Evolutionary conservation across 2,329 filamentous ascomycete species (phyloP), one percentile per base, ranked within the genome.

Genomic region (Passalora sequoiae): DNA sequence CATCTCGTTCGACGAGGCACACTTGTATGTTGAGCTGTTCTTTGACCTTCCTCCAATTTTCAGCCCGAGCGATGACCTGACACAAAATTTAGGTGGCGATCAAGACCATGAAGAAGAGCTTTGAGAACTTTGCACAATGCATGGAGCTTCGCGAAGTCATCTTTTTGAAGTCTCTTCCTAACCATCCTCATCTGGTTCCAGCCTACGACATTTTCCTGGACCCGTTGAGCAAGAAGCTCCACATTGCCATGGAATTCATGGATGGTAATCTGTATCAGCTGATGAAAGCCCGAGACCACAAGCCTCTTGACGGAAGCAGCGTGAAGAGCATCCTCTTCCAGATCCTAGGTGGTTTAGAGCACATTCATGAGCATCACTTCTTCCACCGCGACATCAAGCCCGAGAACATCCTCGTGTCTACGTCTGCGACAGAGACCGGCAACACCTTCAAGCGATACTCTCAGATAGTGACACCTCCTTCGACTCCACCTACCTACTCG

Each of bases 31-130:
- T 20, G n/a, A n/a, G n/a, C n/a, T n/a, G n/a, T n/a, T n/a, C n/a
- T n/a, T n/a, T n/a, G n/a, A n/a, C n/a, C n/a, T n/a, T n/a, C n/a
- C n/a, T n/a, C n/a, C n/a, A n/a, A n/a, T n/a, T n/a, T n/a, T n/a
- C n/a, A n/a, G n/a, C n/a, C n/a, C n/a, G n/a, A n/a, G n/a, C n/a
- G n/a, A n/a, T n/a, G n/a, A n/a, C n/a, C n/a, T n/a, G n/a, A n/a
- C n/a, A n/a, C n/a, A n/a, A n/a, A n/a, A n/a, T n/a, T 25, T 27
- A 97, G 92, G 86, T 98, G 60, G 92, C 92, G 31, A 96, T 98
- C 71, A 98, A 98, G 71, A 97, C 92, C 4, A 98, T 98, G 92
- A 98, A 98, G 77, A 98, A 98, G 78, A 89, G 85, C 0, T 98
- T 97, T 60, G 89, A 97, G 58, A 94, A 87, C 1, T 89, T 96